Evolutionary conservation across 768 basidiomycete species (phyloP).

Genomic region (Porpolomopsis calyptriformis): DNA sequence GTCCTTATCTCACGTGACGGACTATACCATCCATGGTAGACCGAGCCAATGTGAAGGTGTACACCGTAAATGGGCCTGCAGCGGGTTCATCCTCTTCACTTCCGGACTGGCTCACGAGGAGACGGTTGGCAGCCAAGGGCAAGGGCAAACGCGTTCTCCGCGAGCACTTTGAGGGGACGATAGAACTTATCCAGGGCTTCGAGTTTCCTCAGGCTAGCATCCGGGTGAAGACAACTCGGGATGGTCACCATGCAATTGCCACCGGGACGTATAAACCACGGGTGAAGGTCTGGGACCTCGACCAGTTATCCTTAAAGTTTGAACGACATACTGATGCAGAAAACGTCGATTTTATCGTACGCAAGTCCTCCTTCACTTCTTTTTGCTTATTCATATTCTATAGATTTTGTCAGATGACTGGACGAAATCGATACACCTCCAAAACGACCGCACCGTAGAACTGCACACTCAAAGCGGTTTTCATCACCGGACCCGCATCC

Average conservation of each 20-base stretch:
- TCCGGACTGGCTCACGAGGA: slow-evolving; percentile 87
- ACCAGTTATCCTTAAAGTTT: slow-evolving; percentile 87
- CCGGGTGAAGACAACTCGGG: slow-evolving; percentile 78
- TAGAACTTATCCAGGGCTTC: slow-evolving; percentile 91
- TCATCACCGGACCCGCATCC: slow-evolving; percentile 89
- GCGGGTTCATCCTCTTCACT: slow-evolving; percentile 81
- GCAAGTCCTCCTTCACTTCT: slow-evolving; percentile 33
- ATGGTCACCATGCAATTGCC: slow-evolving; percentile 86
- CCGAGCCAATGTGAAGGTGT: slow-evolving; percentile 74
- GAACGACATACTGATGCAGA: slow-evolving; percentile 93
- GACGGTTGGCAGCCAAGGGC: slow-evolving; percentile 47
- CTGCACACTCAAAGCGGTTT: slow-evolving; percentile 91
- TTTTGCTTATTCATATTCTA: slow-evolving; percentile 2
- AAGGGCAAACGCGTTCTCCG: slow-evolving; percentile 56
- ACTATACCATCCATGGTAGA: too few species aligned
- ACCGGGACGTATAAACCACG: slow-evolving; percentile 98
- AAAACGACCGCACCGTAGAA: slow-evolving; percentile 90
- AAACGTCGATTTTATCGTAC: slow-evolving; percentile 95
- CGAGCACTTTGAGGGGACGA: slow-evolving; percentile 72
- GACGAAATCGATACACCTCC: slow-evolving; percentile 96
- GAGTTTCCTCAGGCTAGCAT: slow-evolving; percentile 97
- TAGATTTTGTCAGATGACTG: slow-evolving; percentile 95
- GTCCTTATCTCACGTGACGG: too few species aligned
- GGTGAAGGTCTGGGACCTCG: slow-evolving; percentile 90
- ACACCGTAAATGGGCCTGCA: slow-evolving; percentile 90